Base-by-base conservation (phyloP, 2,329 filamentous ascomycete genomes). In the Beauveria scarabaeidicola region DNA sequence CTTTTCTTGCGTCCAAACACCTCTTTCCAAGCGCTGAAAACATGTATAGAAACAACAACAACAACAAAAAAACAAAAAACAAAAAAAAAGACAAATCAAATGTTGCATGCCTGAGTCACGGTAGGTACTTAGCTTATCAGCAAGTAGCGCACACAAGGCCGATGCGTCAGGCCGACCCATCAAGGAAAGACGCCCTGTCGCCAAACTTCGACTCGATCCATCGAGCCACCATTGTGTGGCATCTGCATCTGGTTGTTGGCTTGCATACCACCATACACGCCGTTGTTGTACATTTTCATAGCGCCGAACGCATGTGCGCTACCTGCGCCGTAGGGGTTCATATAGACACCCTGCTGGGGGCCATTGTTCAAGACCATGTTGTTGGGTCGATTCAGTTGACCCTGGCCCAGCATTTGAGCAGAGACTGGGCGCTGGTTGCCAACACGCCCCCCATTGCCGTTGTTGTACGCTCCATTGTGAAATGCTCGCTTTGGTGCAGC, bases 391-490 rank as follows among this genome's bases (percentile, higher is more conserved):
- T 62, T 54, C 5, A 54, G 64, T 17, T 64, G 61, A 32, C 64
- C 62, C n/a, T 65, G 27, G 65, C 60, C n/a, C 67, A 69, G 5
- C 60, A 65, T 15, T 69, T 66, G 9, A 17, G 53, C 29, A 23
- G 36, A 44, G 2, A 61, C n/a, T 69, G 61, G 23, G 65, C 68
- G 5, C 66, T 65, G n/a, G 63, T 67, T 7, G 68, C 67, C 17
- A 61, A 58, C 6, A 64, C 68, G 52, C 61, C 80, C 80, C 5
- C 74, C 80, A 15, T 66, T 69, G 1, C 79, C 80, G 56, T 83
- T 79, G 64, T 84, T 84, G 66, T 80, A 84, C n/a, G 73, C 71
- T 3, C 82, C 81, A 21, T 77, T 74, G 63, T 75, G 73, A 66
- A 75, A 84, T 0, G 79, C 81, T 32, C 79, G 77, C 0, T 76